A percentile compares a stretch with the other conserved stretches of the same genome.
Conservation (phyloP, 2,329 filamentous ascomycete genomes). For the Aspergillus sojae region DNA sequence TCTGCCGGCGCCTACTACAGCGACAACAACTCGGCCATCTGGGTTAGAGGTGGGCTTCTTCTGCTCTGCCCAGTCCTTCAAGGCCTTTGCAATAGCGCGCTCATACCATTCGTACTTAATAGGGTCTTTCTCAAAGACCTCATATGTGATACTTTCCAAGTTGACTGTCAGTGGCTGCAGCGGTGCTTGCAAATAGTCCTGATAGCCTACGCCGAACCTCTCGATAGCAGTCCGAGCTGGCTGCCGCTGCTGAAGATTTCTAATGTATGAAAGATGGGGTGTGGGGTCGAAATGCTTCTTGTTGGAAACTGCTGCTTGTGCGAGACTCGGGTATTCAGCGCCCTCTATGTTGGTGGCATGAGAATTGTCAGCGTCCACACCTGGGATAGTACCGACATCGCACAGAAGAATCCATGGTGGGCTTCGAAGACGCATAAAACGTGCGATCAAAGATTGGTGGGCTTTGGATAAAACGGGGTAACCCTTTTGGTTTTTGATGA, state of each 20-base stretch:
- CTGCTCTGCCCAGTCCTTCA: slow-evolving; percentile 75
- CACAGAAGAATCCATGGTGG: slow-evolving; percentile 64
- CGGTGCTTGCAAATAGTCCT: slow-evolving; percentile 94
- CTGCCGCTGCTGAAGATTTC: slow-evolving; percentile 82
- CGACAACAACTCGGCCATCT: slow-evolving; percentile 75
- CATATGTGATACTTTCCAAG: slow-evolving; percentile 94
- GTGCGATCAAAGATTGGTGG: slow-evolving; percentile 60
- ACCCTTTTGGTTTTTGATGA: slow-evolving; percentile 61
- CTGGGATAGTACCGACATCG: slow-evolving; percentile 59
- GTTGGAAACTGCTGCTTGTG: slow-evolving; percentile 61
- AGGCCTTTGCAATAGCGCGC: slow-evolving; percentile 75
- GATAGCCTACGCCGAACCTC: slow-evolving; percentile 71
- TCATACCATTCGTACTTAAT: slow-evolving; percentile 99
- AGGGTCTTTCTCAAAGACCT: slow-evolving; percentile 97
- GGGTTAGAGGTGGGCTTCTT: slow-evolving; percentile 74
- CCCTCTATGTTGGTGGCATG: slow-evolving; percentile 23
- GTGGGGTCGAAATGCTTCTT: slow-evolving; percentile 59
- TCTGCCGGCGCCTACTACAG: slow-evolving; percentile 89
- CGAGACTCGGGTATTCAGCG: slow-evolving; percentile 67
- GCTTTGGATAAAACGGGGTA: slow-evolving; percentile 61
- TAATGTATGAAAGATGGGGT: slow-evolving; percentile 77
- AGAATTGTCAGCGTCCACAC: slow-evolving; percentile 38
- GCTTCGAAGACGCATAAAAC: slow-evolving; percentile 59
- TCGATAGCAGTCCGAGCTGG: slow-evolving; percentile 66
- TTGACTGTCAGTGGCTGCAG: slow-evolving; percentile 95